A percentile compares a stretch with the other conserved stretches of the same genome.
phyloP scores from a whole-genome alignment of 1,139 yeast genomes.

The Pichia kudriavzevii region DNA sequence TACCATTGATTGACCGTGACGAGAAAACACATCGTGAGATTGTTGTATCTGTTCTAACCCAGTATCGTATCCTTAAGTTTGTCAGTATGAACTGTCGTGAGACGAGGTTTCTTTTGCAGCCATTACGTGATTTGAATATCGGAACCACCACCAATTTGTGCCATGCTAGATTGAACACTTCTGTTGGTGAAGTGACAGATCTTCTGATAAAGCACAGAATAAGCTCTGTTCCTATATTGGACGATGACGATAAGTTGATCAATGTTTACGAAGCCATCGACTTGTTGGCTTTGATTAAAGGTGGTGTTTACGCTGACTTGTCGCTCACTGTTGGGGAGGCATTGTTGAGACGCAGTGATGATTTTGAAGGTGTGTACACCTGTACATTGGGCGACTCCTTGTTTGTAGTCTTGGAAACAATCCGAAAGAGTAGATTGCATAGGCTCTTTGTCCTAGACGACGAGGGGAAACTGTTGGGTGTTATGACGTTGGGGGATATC shows the following conservation, averaged over 20 bases:
- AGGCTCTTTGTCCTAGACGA: slow-evolving; percentile 89
- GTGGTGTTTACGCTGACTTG: slow-evolving; percentile 88
- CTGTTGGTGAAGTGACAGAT: slow-evolving; percentile 90
- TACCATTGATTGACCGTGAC: slow-evolving; percentile 90
- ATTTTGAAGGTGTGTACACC: slow-evolving; percentile 96
- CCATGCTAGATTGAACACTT: slow-evolving; percentile 84
- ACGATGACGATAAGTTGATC: slow-evolving; percentile 55
- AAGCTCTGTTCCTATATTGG: slow-evolving; percentile 89
- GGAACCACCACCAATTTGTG: slow-evolving; percentile 55
- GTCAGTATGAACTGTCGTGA: slow-evolving; percentile 96
- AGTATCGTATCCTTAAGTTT: slow-evolving; percentile 90
- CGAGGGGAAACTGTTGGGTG: slow-evolving; percentile 68
- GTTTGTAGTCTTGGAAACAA: slow-evolving; percentile 89
- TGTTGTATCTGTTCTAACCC: slow-evolving; percentile 91
- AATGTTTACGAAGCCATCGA: slow-evolving; percentile 97
- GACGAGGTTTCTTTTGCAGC: slow-evolving; percentile 74
- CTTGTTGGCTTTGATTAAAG: slow-evolving; percentile 84
- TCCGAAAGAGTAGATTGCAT: slow-evolving; percentile 84
- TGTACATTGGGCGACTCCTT: slow-evolving; percentile 84
- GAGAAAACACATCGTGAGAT: slow-evolving; percentile 90
- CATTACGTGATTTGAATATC: slow-evolving; percentile 59
- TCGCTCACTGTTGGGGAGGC: slow-evolving; percentile 96
- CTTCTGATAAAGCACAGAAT: slow-evolving; percentile 71
- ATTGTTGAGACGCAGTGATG: slow-evolving; percentile 86
- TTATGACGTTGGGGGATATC: slow-evolving; percentile 87